Evolutionary conservation across 2,329 filamentous ascomycete species (phyloP).

Genomic region (Sclerotinia borealis): DNA sequence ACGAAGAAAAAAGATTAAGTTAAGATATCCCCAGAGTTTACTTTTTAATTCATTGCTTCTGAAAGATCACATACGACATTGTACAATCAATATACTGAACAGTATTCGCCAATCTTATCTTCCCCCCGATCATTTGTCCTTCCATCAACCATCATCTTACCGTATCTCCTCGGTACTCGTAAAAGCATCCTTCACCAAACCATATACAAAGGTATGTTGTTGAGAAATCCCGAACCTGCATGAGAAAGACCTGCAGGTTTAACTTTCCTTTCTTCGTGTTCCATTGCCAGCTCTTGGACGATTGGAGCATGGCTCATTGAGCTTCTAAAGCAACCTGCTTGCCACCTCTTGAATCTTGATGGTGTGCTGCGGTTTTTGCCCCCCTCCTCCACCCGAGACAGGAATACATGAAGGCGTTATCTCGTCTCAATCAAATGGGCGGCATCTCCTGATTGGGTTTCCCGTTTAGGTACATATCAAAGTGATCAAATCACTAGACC

Average conservation of each 20-base stretch:
- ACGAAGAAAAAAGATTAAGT: not conserved
- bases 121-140: not conserved
- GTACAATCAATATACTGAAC: not conserved
- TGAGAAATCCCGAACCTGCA: conserved; percentile 7
- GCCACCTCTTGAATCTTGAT: not conserved
- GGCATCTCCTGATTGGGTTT: conserved; percentile 7
- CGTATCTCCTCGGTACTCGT: not conserved
- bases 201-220: not conserved
- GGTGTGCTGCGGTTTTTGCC: not conserved
- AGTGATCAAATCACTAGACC: not conserved
- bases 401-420: not conserved
- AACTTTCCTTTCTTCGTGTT: not conserved
- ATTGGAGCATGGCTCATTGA: not conserved
- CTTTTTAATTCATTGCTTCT: not conserved
- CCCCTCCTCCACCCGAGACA: not conserved
- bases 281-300: not conserved
- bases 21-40: not conserved
- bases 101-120: not conserved
- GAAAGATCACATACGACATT: not conserved
- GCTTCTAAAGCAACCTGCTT: not conserved
- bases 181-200: not conserved
- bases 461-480: not conserved
- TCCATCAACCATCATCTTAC: not conserved
- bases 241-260: not conserved
- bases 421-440: not conserved